Percentiles rank a stretch among this genome's conserved stretches.
These are phyloP conservation scores for Solanum lycopersicoides DNA, from an alignment of 257 asterid species.

Conservation along the genomic window DNA sequence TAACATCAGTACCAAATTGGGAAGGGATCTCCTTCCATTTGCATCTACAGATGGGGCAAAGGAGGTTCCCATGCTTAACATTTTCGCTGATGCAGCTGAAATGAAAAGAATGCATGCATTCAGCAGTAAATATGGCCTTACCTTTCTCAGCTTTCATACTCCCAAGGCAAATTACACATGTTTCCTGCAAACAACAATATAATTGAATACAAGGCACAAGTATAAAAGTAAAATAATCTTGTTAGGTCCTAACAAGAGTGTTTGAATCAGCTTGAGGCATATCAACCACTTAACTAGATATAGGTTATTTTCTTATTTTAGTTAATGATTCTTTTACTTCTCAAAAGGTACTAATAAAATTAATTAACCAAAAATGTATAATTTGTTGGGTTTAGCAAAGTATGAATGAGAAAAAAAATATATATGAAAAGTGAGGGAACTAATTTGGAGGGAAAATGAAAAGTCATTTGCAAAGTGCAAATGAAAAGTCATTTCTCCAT, in stretches of 20 bases:
- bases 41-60: constrained; percentile 22
- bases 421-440: too few species aligned
- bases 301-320: neutral
- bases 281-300: neutral
- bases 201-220: neutral
- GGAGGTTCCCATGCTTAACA: constrained; percentile 14
- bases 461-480: too few species aligned
- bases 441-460: too few species aligned
- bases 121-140: constrained; percentile 25
- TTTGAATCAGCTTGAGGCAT: neutral
- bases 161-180: constrained; percentile 21
- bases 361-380: neutral
- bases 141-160: constrained; percentile 11
- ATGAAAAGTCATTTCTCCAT: too few species aligned
- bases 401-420: too few species aligned
- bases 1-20: neutral
- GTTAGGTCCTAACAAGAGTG: neutral
- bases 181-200: constrained; percentile 2
- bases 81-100: constrained; percentile 20
- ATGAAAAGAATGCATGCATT: constrained; percentile 27
- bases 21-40: constrained; percentile 24
- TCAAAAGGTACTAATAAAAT: neutral
- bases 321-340: neutral
- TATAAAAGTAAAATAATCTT: neutral
- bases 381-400: too few species aligned